Conservation (phyloP, 306 rosid species). For the Purshia tridentata region DNA sequence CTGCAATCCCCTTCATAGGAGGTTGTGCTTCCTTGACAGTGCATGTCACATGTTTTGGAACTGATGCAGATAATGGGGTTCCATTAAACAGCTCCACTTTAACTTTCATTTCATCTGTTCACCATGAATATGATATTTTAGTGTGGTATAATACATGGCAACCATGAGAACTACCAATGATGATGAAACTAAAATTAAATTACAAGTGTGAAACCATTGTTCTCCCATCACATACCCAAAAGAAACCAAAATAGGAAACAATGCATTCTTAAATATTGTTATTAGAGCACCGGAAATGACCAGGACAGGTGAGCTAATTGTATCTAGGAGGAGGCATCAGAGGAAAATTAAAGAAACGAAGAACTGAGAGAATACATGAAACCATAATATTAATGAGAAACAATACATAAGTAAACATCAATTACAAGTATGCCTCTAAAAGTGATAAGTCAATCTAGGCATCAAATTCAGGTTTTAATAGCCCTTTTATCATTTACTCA, state of each 20-base stretch:
- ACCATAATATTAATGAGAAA: not conserved
- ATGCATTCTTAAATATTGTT: not conserved
- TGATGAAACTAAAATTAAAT: not conserved
- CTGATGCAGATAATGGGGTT: slow-evolving; percentile 75
- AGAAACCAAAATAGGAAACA: not conserved
- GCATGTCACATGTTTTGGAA: slow-evolving; percentile 87
- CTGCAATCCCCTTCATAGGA: slow-evolving; percentile 56
- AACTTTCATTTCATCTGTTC: slow-evolving; percentile 84
- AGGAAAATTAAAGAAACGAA: not conserved
- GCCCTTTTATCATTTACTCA: not conserved
- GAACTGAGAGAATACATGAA: not conserved
- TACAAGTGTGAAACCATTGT: not conserved
- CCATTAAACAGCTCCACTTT: slow-evolving; percentile 73
- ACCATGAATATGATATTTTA: slow-evolving; percentile 21
- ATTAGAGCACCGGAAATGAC: not conserved
- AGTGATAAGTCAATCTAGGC: not conserved
- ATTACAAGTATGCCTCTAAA: not conserved
- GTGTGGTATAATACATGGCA: slow-evolving; percentile 13
- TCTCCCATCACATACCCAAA: not conserved
- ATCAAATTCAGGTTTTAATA: not conserved
- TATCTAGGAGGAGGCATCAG: not conserved
- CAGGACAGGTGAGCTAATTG: not conserved
- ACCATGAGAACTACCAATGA: not conserved
- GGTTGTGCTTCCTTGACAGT: slow-evolving; percentile 66
- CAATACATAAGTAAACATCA: not conserved